phyloP scores from a whole-genome alignment of 768 basidiomycete genomes.

The Boletus tylopilopsis region DNA sequence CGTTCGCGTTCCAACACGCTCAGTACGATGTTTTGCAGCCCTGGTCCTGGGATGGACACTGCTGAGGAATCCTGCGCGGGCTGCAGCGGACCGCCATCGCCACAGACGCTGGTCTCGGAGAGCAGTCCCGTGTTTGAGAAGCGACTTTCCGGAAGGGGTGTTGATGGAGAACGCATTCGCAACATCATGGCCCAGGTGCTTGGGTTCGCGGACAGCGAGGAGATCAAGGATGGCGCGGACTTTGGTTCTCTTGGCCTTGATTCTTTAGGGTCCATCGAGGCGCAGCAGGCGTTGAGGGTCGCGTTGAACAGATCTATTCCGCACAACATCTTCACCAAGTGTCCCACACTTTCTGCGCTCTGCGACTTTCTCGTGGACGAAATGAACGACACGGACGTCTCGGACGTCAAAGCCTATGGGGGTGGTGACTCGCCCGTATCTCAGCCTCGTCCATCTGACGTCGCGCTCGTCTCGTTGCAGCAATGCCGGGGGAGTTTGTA shows the following conservation, averaged over 20 bases:
- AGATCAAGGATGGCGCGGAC: constrained; percentile 43
- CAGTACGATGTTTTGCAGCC: constrained; percentile 9
- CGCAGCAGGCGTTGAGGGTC: constrained; percentile 43
- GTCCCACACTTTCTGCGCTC: constrained; percentile 35
- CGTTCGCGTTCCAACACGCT: constrained; percentile 27
- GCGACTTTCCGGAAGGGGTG: no score
- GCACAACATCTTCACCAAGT: constrained; percentile 37
- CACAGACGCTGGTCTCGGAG: constrained; percentile 40
- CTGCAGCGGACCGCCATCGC: constrained; percentile 29
- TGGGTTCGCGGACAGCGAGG: constrained; percentile 24
- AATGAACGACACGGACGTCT: neutral
- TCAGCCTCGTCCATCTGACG: constrained; percentile 22
- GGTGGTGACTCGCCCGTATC: neutral
- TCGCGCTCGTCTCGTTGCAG: constrained; percentile 38
- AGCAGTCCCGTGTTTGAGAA: neutral
- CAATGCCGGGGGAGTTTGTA: no score
- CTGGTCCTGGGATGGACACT: neutral
- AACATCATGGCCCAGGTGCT: constrained; percentile 45
- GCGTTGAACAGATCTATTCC: constrained; percentile 44
- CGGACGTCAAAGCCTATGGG: neutral
- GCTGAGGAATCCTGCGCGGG: constrained; percentile 1
- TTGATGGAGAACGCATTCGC: constrained; percentile 28
- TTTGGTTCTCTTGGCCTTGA: constrained; percentile 56
- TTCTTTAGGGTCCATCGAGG: constrained; percentile 63
- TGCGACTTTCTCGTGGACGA: constrained; percentile 11